phyloP scores from a whole-genome alignment of 2,329 filamentous ascomycete genomes.

The Talaromyces marneffei region DNA sequence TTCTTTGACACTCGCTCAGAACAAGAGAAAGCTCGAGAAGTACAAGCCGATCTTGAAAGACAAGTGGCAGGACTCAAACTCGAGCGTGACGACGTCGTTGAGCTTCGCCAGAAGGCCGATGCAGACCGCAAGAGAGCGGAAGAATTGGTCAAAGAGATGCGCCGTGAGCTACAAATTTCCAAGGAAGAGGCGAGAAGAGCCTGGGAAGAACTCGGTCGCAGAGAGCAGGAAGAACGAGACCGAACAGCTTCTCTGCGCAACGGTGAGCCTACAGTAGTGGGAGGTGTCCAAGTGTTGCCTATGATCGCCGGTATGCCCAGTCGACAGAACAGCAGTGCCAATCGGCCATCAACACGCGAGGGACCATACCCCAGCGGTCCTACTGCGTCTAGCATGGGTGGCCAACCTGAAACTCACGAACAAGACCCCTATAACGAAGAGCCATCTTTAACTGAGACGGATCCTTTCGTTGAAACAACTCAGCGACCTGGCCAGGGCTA shows the following conservation, averaged over 20 bases:
- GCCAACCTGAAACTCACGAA: conserved; percentile 25
- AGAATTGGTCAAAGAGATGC: conserved; percentile 80
- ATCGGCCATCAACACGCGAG: conserved; percentile 43
- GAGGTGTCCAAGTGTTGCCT: conserved; percentile 90
- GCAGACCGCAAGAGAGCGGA: conserved; percentile 65
- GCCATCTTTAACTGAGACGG: conserved; percentile 53
- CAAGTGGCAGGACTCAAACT: conserved; percentile 69
- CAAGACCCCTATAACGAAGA: conserved; percentile 49
- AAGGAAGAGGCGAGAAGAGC: conserved; percentile 92
- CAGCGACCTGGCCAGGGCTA: conserved; percentile 21
- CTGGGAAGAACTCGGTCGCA: conserved; percentile 92
- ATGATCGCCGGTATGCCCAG: conserved; percentile 69
- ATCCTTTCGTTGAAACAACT: conserved; percentile 54
- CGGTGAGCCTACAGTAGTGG: conserved; percentile 81
- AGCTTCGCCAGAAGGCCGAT: conserved; percentile 60
- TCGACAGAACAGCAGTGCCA: conserved; percentile 45
- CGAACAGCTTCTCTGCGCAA: conserved; percentile 77
- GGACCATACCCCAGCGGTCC: conserved; percentile 38
- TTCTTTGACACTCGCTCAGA: conserved; percentile 92
- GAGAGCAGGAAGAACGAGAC: conserved; percentile 89
- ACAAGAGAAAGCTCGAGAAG: conserved; percentile 76
- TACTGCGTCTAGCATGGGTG: conserved; percentile 26
- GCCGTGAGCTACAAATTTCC: conserved; percentile 85
- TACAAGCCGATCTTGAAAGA: conserved; percentile 71
- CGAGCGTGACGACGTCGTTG: conserved; percentile 61